These are phyloP conservation scores for Penicillium sp. DNA, from an alignment of 2,329 filamentous ascomycete species.

Conservation along the genomic window DNA sequence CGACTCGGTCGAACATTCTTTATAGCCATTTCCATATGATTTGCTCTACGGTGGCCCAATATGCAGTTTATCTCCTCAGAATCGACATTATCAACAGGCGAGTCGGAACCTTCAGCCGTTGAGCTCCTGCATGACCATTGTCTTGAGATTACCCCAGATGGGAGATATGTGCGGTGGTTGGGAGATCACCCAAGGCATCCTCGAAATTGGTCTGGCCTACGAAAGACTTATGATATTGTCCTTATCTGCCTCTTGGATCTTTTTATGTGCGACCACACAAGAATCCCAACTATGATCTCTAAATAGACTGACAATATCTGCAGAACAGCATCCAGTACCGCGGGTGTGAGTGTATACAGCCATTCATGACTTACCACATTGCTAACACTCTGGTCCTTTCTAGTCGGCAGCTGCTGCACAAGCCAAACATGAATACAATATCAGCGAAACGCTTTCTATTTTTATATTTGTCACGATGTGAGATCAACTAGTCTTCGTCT, in stretches of 20 bases:
- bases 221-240: constrained; percentile 29
- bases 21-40: not conserved
- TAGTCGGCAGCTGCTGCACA: constrained; percentile 30
- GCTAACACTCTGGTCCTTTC: not conserved
- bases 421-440: constrained; percentile 25
- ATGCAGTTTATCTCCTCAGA: constrained; percentile 12
- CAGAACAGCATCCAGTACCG: constrained; percentile 36
- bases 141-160: constrained; percentile 30
- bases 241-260: constrained; percentile 31
- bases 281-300: too few relatives aligned
- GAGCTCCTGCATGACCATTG: constrained; percentile 22
- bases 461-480: constrained; percentile 32
- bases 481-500: constrained; percentile 6
- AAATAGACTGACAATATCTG: constrained; percentile 8
- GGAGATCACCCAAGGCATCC: constrained; percentile 29
- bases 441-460: constrained; percentile 25
- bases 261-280: constrained; percentile 25
- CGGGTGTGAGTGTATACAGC: constrained; percentile 26
- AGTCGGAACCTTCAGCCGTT: constrained; percentile 12
- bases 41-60: not conserved
- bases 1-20: not conserved
- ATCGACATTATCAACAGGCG: not conserved
- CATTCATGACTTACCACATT: not conserved
- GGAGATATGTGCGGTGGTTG: constrained; percentile 30
- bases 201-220: constrained; percentile 28